Base-by-base conservation (phyloP, 2,329 filamentous ascomycete genomes). In the Cytospora piceae region DNA sequence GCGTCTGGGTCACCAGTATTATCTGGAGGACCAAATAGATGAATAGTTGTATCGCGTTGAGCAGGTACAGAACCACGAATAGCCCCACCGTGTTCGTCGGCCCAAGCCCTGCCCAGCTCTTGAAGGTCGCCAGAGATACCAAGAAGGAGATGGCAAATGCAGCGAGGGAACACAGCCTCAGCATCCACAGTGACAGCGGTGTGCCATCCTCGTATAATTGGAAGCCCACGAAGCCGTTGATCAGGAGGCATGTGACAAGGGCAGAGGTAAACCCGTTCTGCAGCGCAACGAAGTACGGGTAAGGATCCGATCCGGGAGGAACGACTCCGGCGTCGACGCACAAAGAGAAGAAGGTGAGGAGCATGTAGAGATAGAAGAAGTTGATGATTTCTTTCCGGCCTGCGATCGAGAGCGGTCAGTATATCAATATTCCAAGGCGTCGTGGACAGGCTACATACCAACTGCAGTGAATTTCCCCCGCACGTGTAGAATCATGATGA, bases 221-320 rank as follows among this genome's bases (percentile, higher is more conserved):
- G 79, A 99, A 99, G 39, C 95, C 95, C 62, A 99, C 94, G 74
- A 99, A 99, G 53, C 95, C 95, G 77, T 98, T 98, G 82, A 99
- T 94, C 72, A 98, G 82, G 64, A 99, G 83, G 76, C 91, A 96
- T 31, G 93, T 94, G 75, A 95, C 90, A 32, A 96, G 85, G 0
- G 95, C 92, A 42, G 93, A 97, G 27, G 89, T 83, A 61, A 99
- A 82, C 17, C 94, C 95, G 69, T 90, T 90, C 74, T 99, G 95
- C 7, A 90, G 87, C 14, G 93, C 91, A 70, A 92, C 91, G 74
- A 99, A 97, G 82, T 97, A 99, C 0, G 94, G 90, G 73, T 94
- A 97, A 0, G 92, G 86, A 2, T 80, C 83, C 60, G 90, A 93
- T 64, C 91, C 90, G 0, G 94, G 92, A 4, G 94, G 93, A 24